These are phyloP conservation scores for Dactylellina sp. DNA, from an alignment of 2,329 filamentous ascomycete species.

Conservation along the genomic window DNA sequence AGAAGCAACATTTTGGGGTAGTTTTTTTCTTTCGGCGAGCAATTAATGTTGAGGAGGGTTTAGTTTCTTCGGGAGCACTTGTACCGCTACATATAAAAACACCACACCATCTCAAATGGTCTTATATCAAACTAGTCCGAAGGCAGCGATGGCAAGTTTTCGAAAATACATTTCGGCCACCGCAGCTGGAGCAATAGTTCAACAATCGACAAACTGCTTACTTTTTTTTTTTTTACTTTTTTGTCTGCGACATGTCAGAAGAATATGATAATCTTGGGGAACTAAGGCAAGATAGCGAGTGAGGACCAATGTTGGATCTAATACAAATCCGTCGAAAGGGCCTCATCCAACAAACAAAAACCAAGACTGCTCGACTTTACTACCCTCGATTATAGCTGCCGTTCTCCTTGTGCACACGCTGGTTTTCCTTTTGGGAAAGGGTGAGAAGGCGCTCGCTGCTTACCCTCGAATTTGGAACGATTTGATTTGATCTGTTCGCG, in stretches of 20 bases:
- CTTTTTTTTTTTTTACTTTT: too few relatives aligned
- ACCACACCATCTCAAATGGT: background rate
- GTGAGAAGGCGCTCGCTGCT: background rate
- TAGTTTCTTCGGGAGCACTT: background rate
- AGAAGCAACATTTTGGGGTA: too few relatives aligned
- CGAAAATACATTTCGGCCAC: conserved; percentile 13
- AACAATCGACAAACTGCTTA: background rate
- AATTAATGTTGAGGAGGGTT: background rate
- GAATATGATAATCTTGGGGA: conserved; percentile 18
- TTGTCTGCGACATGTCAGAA: conserved; percentile 2
- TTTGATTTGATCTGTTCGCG: conserved; percentile 9
- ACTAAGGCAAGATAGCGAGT: conserved; percentile 12
- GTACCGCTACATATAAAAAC: conserved; percentile 8
- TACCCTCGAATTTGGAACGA: conserved; percentile 19
- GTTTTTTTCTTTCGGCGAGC: too few relatives aligned
- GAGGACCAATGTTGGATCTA: too few relatives aligned
- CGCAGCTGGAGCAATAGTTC: too few relatives aligned
- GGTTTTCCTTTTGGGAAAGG: conserved; percentile 5
- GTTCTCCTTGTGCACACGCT: conserved; percentile 26
- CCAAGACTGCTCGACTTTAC: conserved; percentile 42
- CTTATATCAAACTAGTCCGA: conserved; percentile 15
- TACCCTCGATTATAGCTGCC: conserved; percentile 42
- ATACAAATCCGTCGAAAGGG: conserved; percentile 36
- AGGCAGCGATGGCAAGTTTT: conserved; percentile 7
- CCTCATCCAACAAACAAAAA: background rate